Percentiles rank a stretch among this genome's conserved stretches.
phyloP scores from a whole-genome alignment of 1,284 basidiomycete genomes.

The Clitocybe nebularis region DNA sequence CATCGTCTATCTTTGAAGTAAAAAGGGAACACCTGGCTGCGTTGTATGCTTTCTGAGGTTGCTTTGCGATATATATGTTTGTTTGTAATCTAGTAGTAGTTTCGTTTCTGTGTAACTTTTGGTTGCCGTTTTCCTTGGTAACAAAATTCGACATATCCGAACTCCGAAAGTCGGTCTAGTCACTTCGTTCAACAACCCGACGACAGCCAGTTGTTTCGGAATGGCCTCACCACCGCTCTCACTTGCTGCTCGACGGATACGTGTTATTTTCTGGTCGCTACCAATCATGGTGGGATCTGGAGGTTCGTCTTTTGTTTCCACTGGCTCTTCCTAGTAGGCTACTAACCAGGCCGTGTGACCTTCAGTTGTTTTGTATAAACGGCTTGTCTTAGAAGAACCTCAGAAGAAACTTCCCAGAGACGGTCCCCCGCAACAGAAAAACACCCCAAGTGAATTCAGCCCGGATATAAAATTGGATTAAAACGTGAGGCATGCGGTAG shows the following conservation, averaged over 20 bases:
- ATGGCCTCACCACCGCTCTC: constrained; percentile 16
- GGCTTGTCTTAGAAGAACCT: constrained; percentile 58
- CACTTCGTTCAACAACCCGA: too few relatives aligned
- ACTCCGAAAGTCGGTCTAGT: neutral
- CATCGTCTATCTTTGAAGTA: constrained; percentile 23
- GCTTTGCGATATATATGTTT: neutral
- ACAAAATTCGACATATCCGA: neutral
- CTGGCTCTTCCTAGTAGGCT: neutral
- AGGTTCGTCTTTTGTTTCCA: constrained; percentile 8
- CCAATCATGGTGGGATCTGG: constrained; percentile 46
- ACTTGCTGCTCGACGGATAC: constrained; percentile 49
- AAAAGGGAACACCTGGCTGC: constrained; percentile 19
- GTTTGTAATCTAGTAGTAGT: neutral
- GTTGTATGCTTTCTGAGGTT: constrained; percentile 13
- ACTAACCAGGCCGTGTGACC: too few relatives aligned
- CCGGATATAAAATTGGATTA: neutral
- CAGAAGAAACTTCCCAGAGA: constrained; percentile 36
- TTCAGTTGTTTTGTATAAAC: constrained; percentile 64
- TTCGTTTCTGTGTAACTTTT: neutral
- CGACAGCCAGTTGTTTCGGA: too few relatives aligned
- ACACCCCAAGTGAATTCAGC: neutral
- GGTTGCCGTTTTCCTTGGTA: neutral
- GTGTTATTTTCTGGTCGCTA: constrained; percentile 55
- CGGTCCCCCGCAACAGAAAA: neutral
- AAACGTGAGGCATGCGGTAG: neutral